Evolutionary conservation across 2,329 filamentous ascomycete species (phyloP).

Genomic region (Arthrocladium fulminans): DNA sequence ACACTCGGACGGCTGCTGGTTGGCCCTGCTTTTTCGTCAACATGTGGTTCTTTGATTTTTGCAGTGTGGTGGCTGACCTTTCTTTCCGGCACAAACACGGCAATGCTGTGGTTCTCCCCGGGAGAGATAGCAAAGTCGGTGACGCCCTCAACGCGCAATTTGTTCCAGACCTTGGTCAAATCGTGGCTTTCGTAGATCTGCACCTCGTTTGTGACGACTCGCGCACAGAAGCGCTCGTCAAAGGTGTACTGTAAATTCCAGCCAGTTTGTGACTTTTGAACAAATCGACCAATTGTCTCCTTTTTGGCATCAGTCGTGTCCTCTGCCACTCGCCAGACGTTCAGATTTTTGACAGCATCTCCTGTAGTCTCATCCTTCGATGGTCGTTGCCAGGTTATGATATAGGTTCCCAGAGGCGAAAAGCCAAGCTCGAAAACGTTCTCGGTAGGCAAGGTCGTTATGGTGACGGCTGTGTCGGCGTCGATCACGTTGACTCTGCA

Average conservation of each 20-base stretch:
- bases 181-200: conserved; percentile 92
- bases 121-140: conserved; percentile 82
- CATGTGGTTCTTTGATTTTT: conserved; percentile 2
- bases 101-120: conserved; percentile 81
- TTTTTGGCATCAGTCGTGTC: conserved; percentile 55
- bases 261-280: conserved; percentile 89
- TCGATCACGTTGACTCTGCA: conserved; percentile 72
- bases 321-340: conserved; percentile 84
- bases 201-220: conserved; percentile 90
- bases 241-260: conserved; percentile 97
- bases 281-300: conserved; percentile 71
- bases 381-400: conserved; percentile 94
- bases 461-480: conserved; percentile 62
- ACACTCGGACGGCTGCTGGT: conserved; percentile 89
- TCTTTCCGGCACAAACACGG: conserved; percentile 89
- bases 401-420: conserved; percentile 80
- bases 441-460: conserved; percentile 65
- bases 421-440: conserved; percentile 94
- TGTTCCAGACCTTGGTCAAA: conserved; percentile 84
- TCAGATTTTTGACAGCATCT: conserved; percentile 90
- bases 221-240: conserved; percentile 88
- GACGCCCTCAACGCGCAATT: conserved; percentile 84
- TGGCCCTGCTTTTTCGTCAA: conserved; percentile 55
- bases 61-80: conserved; percentile 54
- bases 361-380: conserved; percentile 78